Base-by-base conservation (phyloP, 495 filamentous ascomycete genomes). In the Bombardia bombarda region DNA sequence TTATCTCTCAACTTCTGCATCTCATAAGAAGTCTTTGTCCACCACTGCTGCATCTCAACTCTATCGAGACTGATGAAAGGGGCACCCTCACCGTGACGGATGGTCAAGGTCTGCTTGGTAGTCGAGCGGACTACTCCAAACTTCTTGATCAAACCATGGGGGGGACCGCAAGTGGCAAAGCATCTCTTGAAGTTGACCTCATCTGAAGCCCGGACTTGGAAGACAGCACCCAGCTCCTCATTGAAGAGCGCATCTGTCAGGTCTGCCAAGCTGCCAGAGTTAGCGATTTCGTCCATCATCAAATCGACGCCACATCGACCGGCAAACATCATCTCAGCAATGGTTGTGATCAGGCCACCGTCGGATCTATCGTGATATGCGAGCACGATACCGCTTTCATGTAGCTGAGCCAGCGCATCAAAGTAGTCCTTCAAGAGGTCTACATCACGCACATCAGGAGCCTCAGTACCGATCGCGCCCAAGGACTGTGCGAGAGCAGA, bases 311-410 rank as follows among this genome's bases (percentile, higher is more conserved):
- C 93, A 53, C 89, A 94, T 32, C 92, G 81, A 21, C 92, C 92
- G 9, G 92, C 92, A 55, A 98, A 96, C 79, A 95, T 93, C 92
- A 97, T 97, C 62, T 98, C 92, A 9, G 80, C 85, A 9, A 97
- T 70, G 7, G 90, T 88, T 10, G 90, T 95, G 52, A 97, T 79
- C 4, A 98, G 68, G 54, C 92, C 92, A 62, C 93, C 92, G 51
- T 97, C 92, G 13, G 87, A 95, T 25, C 83, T 75, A 57, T 97
- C 92, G 58, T 98, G 92, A 56, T 97, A 97, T 14, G 92, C 93
- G 19, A 97, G 74, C 22, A 98, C 89, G 48, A 96, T 75, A 13
- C 82, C 84, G 31, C 82, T 74, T 56, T 94, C 82, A 58, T 97
- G 92, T 5, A 94, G 72, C 55, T 90, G 83, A 24, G 83, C 75